These are phyloP conservation scores for Coemansia sp. DNA, from an alignment of 192 early-diverging fungal species.

Conservation along the genomic window DNA sequence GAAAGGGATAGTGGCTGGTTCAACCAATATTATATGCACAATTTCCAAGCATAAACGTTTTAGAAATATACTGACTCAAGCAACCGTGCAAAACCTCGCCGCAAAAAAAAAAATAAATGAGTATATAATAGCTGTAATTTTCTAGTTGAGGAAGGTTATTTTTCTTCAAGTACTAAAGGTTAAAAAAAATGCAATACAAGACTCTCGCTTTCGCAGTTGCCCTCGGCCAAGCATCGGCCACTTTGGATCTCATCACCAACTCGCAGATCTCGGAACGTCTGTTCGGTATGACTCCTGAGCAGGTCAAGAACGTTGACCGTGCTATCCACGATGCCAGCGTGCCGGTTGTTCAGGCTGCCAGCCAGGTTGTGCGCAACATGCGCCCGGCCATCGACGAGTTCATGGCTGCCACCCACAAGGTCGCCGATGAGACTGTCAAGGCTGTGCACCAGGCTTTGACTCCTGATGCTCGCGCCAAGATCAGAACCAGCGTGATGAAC, in stretches of 20 bases:
- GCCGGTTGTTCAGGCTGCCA: conserved; percentile 46
- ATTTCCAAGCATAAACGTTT: background rate
- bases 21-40: no score
- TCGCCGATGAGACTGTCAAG: conserved; percentile 37
- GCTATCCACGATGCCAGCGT: conserved; percentile 49
- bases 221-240: conserved; percentile 52
- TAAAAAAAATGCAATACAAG: conserved; percentile 47
- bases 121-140: background rate
- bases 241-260: conserved; percentile 48
- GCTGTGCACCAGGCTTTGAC: conserved; percentile 46
- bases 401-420: conserved; percentile 35
- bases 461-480: conserved; percentile 55
- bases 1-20: no score
- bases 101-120: background rate
- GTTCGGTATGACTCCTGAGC: conserved; percentile 46
- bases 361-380: conserved; percentile 54
- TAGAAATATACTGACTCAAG: background rate
- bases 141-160: background rate
- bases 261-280: conserved; percentile 51
- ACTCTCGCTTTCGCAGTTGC: conserved; percentile 44
- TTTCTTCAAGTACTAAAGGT: conserved; percentile 1
- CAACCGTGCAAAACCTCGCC: background rate
- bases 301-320: conserved; percentile 54
- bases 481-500: conserved; percentile 53
- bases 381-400: conserved; percentile 46